Base-by-base conservation (phyloP, 768 basidiomycete genomes). In the Lentinula sp. region DNA sequence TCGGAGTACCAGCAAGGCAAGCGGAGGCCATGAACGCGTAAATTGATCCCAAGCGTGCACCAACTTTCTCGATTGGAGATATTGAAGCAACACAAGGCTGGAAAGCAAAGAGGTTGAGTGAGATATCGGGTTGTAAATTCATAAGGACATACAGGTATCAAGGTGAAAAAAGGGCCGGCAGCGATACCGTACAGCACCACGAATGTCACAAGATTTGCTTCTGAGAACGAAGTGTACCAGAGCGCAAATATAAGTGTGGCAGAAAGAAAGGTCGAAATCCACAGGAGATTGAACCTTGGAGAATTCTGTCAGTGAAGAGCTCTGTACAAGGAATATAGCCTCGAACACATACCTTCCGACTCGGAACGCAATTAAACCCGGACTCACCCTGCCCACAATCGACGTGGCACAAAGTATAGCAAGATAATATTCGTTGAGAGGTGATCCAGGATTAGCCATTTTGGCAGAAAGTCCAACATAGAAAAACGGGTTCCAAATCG, bases 401-500 rank as follows among this genome's bases (percentile, higher is more conserved):
- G 68, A 65, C 5, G 64, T 63, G 9, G 68, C 69, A 56, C 66
- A 67, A 52, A 69, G 57, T 28, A 72, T 69, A 6, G 71, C 55
- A 18, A 72, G 63, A 46, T 67, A 67, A 61, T 72, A 71, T 28
- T 67, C 64, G 12, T 67, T 66, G 15, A 72, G 54, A 10, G 28
- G 45, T 15, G 63, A 52, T 12, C 63, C 60, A 6, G 67, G 65
- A 41, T 64, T 63, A 18, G 66, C 64, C 3, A 63, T 58, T 4
- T 61, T 55, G 1, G 64, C 62, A 23, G 69, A 70, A 32, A 69
- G 50, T 36, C 69, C 69, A 37, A 72, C 63, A 43, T 69, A 71
- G 64, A 72, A 71, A 45, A 70, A 67, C n/a, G 70, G 68, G 49
- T 67, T 69, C 60, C 65, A 67, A 0, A 65, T 56, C 4, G 69